Base-by-base conservation (phyloP, 2,329 filamentous ascomycete genomes). In the Fusarium sp. region DNA sequence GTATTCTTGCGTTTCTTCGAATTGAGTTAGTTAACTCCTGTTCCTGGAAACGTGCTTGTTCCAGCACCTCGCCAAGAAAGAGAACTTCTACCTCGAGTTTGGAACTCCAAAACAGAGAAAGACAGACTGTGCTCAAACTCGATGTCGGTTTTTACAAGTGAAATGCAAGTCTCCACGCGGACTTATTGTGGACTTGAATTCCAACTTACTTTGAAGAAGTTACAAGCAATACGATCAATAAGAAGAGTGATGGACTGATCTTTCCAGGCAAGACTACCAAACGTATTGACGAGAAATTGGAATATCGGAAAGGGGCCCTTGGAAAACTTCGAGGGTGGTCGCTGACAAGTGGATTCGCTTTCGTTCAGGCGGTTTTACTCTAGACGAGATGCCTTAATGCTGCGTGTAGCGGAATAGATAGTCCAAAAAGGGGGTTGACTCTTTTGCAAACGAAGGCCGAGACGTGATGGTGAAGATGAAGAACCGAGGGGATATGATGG, bases 321-420 rank as follows among this genome's bases (percentile, higher is more conserved):
- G 29, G 20, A 42, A 59, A 49, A 36, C 29, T 37, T 58, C 33
- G 41, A 25, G 36, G 31, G 35, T 55, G 58, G 54, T 65, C 69
- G 66, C 62, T 63, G 58, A 57, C 42, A 58, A 56, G 56, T 49
- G 39, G 45, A 60, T 45, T 40, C 54, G 51, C 66, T 63, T 63
- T 55, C 46, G 11, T 46, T 54, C 48, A 47, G 65, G 58, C 61
- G 43, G 52, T n/a, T 47, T 51, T 64, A 36, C 35, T 68, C 56
- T 70, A 64, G 61, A 60, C 64, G 61, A 60, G 56, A 68, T 71
- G 66, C 54, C 60, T 65, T 74, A 74, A 74, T 70, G 58, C 70
- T 74, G 64, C 56, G 72, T 67, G 43, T 73, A 72, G 64, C 60
- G 51, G 56, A 52, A 75, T 71, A 62, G 61, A 65, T 57, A 59